A percentile compares a stretch with the other conserved stretches of the same genome.
Conservation (phyloP, 1,284 basidiomycete species). For the Ustilago curta region DNA sequence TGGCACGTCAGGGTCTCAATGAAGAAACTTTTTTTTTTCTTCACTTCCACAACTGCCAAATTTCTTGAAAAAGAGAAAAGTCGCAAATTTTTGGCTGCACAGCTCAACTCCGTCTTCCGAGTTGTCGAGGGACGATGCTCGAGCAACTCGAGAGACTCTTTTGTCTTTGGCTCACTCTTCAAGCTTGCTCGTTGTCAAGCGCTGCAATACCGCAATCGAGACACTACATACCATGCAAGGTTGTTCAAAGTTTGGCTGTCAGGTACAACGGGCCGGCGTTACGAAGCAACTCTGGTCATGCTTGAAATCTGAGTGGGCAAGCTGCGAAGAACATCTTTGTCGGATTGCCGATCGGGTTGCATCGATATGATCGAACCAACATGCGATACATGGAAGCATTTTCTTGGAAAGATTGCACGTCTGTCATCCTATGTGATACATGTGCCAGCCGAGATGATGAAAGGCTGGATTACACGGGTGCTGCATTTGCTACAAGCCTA, state of each 20-base stretch:
- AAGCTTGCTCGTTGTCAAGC: slow-evolving; percentile 3
- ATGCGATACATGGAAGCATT: neutral
- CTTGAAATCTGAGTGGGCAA: no score
- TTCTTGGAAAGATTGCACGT: slow-evolving; percentile 4
- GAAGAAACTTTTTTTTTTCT: neutral
- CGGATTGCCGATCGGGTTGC: neutral
- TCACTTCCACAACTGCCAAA: neutral
- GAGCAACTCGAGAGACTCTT: neutral
- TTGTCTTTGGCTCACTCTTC: neutral
- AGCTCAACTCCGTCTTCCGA: slow-evolving; percentile 19
- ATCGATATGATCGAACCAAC: neutral
- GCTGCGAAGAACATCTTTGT: neutral
- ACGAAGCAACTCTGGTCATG: neutral
- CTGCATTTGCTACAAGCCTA: neutral
- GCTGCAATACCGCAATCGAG: no score
- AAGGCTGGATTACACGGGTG: neutral
- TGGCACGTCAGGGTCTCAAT: slow-evolving; percentile 5
- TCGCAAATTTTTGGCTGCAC: slow-evolving; percentile 21
- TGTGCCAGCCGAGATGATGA: neutral
- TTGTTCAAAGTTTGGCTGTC: no score
- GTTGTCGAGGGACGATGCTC: neutral
- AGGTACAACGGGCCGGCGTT: no score
- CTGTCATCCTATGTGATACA: slow-evolving; percentile 8
- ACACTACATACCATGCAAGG: no score
- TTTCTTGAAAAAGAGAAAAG: neutral